Evolutionary conservation across 106 monocot genomes (phyloP).

Genomic region (Phalaenopsis aphrodite): DNA sequence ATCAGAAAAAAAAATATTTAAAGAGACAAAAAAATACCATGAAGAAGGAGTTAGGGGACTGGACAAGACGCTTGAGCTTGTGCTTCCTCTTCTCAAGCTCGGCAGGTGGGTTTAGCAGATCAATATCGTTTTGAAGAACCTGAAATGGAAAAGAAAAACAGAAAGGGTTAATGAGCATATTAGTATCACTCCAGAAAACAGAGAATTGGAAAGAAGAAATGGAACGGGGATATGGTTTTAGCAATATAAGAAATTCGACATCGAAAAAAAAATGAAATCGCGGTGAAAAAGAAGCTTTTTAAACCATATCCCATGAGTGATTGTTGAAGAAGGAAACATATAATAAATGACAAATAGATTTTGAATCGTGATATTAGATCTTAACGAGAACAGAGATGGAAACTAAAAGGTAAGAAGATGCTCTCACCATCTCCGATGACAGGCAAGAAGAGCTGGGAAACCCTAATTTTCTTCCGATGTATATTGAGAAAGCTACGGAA

Average conservation of each 20-base stretch:
- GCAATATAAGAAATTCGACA: neutral
- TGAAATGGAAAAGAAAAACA: neutral
- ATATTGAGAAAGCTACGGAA: neutral
- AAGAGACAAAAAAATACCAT: conserved; percentile 26
- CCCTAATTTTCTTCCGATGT: neutral
- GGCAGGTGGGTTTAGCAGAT: conserved; percentile 62
- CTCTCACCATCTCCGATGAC: neutral
- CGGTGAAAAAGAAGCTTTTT: neutral
- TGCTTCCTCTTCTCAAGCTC: conserved; percentile 70
- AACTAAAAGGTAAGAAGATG: neutral
- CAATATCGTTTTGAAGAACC: conserved; percentile 65
- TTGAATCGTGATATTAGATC: too few species aligned
- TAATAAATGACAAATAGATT: too few species aligned
- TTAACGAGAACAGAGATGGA: neutral
- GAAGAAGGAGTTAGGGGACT: conserved; percentile 72
- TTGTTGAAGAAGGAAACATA: too few species aligned
- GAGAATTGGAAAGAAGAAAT: neutral
- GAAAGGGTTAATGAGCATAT: neutral
- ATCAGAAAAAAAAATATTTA: neutral
- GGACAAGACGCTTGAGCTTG: conserved; percentile 69
- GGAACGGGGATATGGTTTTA: neutral
- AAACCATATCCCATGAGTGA: too few species aligned
- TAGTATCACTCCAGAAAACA: neutral
- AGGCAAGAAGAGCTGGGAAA: neutral
- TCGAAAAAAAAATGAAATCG: neutral